phyloP scores from a whole-genome alignment of 164 flowering plant species.

The Kingdonia uniflora region DNA sequence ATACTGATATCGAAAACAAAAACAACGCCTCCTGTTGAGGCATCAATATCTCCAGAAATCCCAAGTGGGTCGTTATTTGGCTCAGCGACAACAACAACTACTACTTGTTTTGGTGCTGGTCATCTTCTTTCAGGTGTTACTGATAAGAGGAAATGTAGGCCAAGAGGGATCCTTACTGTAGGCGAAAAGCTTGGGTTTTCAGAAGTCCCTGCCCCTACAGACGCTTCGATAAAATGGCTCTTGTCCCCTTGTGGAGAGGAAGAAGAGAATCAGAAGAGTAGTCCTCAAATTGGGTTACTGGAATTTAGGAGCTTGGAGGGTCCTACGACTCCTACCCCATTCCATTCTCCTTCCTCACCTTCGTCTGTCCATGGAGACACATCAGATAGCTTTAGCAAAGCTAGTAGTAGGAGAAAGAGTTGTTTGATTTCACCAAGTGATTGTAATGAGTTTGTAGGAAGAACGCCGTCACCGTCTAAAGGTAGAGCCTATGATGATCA shows the following conservation, averaged over 20 bases:
- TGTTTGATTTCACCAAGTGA: slow-evolving; percentile 23
- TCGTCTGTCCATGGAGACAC: slow-evolving; percentile 16
- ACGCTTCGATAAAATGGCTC: slow-evolving; percentile 68
- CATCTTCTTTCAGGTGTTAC: slow-evolving; percentile 56
- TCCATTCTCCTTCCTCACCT: slow-evolving; percentile 21
- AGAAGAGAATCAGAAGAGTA: slow-evolving; percentile 15
- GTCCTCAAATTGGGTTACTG: slow-evolving; percentile 6
- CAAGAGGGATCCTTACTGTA: slow-evolving; percentile 62
- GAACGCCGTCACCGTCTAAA: background rate
- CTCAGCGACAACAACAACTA: slow-evolving; percentile 18
- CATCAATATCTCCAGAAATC: slow-evolving; percentile 78
- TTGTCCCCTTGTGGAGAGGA: slow-evolving; percentile 39
- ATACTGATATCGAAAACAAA: background rate
- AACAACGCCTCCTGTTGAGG: slow-evolving; percentile 61
- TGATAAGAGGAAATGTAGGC: slow-evolving; percentile 78
- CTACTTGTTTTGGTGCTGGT: slow-evolving; percentile 67
- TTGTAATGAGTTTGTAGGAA: slow-evolving; percentile 14
- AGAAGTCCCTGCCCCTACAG: slow-evolving; percentile 37
- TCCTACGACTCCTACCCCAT: background rate
- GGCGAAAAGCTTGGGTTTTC: slow-evolving; percentile 26
- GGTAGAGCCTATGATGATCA: slow-evolving; percentile 9
- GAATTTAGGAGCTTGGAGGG: slow-evolving; percentile 1
- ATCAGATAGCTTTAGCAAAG: slow-evolving; percentile 15
- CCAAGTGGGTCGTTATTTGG: slow-evolving; percentile 31
- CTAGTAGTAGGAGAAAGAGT: slow-evolving; percentile 5